Evolutionary conservation across 768 basidiomycete species (phyloP).

Genomic region (Trametes maxima): DNA sequence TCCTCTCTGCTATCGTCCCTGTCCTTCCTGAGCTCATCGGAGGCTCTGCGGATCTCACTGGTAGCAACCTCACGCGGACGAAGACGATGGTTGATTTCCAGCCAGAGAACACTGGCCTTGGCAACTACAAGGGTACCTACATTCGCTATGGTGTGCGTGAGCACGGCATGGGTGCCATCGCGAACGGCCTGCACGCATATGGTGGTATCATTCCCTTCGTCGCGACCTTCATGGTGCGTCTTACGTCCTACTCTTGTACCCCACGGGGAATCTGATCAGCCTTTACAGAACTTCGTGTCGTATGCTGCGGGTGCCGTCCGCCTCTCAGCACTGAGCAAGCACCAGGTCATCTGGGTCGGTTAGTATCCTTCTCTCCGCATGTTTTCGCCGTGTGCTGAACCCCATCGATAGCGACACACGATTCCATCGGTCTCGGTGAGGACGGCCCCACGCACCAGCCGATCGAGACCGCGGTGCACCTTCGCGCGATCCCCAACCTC

Average conservation of each 20-base stretch:
- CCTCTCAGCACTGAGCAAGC: constrained; percentile 84
- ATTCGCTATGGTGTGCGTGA: constrained; percentile 97
- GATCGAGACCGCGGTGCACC: constrained; percentile 82
- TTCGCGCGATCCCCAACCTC: constrained; percentile 89
- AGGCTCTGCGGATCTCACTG: constrained; percentile 91
- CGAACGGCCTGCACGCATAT: constrained; percentile 88
- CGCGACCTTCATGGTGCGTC: constrained; percentile 84
- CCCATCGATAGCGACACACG: constrained; percentile 73
- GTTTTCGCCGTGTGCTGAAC: constrained; percentile 1
- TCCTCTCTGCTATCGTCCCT: constrained; percentile 73
- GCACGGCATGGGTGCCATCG: constrained; percentile 96
- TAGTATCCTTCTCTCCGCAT: constrained; percentile 35
- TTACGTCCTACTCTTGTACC: neutral
- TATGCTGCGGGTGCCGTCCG: constrained; percentile 94
- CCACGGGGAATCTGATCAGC: constrained; percentile 16
- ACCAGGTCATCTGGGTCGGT: constrained; percentile 94
- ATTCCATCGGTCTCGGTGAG: constrained; percentile 91
- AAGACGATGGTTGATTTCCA: constrained; percentile 91
- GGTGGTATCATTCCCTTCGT: constrained; percentile 90
- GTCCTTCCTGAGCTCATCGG: constrained; percentile 83
- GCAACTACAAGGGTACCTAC: constrained; percentile 84
- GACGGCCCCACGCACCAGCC: constrained; percentile 98
- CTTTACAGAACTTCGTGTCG: constrained; percentile 81
- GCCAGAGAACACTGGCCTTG: constrained; percentile 80
- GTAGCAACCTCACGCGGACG: constrained; percentile 88